Percentiles rank a stretch among this genome's conserved stretches.
Conservation (phyloP, 805 yeast species). For the Barnettozyma sp. region DNA sequence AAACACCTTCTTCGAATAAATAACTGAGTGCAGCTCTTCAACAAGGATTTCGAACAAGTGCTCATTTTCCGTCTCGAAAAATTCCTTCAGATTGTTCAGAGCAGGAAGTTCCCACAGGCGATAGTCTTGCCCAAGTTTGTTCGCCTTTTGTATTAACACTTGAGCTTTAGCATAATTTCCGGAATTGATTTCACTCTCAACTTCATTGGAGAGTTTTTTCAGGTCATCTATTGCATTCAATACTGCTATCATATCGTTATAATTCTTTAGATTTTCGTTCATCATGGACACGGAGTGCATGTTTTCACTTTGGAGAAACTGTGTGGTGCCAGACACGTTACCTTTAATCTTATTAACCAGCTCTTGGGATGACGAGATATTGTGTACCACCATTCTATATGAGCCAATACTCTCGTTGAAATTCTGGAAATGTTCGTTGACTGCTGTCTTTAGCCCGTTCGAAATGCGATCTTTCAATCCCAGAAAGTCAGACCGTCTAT, state of each 20-base stretch:
- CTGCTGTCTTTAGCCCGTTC: conserved; percentile 55
- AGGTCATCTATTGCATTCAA: conserved; percentile 61
- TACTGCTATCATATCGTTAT: conserved; percentile 63
- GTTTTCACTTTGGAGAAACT: conserved; percentile 6
- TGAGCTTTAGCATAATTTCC: conserved; percentile 65
- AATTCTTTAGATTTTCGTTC: conserved; percentile 53
- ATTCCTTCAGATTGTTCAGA: conserved; percentile 41
- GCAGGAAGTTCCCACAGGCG: conserved; percentile 54
- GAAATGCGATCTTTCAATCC: conserved; percentile 52
- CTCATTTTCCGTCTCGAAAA: conserved; percentile 49
- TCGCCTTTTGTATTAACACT: conserved; percentile 40
- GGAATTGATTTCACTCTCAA: conserved; percentile 63
- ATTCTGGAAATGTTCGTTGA: conserved; percentile 73
- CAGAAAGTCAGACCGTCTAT: conserved; percentile 58
- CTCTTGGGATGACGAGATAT: conserved; percentile 59
- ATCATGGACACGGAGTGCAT: conserved; percentile 29
- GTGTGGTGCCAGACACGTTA: conserved; percentile 27
- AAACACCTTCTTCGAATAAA: conserved; percentile 46
- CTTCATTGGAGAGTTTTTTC: conserved; percentile 47
- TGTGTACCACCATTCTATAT: conserved; percentile 61
- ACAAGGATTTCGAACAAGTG: conserved; percentile 61
- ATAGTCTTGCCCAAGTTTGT: conserved; percentile 41
- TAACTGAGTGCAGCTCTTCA: conserved; percentile 67
- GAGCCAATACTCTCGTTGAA: conserved; percentile 84
- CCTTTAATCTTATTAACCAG: conserved; percentile 43